Evolutionary conservation across 2,329 filamentous ascomycete genomes (phyloP), one percentile per base, ranked within the genome.

Genomic region (Fusarium humuli): DNA sequence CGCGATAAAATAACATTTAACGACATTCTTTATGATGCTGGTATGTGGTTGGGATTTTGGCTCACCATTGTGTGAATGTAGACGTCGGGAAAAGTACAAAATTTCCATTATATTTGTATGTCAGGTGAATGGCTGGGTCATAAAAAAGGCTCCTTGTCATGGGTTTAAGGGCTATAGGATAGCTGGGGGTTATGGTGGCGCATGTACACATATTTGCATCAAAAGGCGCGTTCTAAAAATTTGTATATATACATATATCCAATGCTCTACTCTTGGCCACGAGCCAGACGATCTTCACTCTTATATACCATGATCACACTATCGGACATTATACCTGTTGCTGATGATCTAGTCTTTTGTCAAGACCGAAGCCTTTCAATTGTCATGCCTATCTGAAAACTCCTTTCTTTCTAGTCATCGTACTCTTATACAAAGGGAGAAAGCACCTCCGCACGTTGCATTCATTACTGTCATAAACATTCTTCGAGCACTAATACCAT

Each of bases 281-380:
- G 57, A 54, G 63, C 67, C 63, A 50, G 62, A 75, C 63, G 72
- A 75, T 75, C 73, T 75, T 75, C 73, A 75, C 73, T 75, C 73
- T 58, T 61, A 71, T 48, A 67, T 72, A 65, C 59, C 42, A 65
- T 42, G 40, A 62, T 70, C 45, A 61, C 56, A 48, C 57, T 62
- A 55, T 52, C 47, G 52, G 42, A 41, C 32, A 13, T 41, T 44
- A 18, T 50, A 40, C 30, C 42, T 48, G 37, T 18, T 13, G 16
- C 32, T 40, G 25, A 40, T 27, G 41, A 34, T 25, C 20, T 20
- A 30, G 41, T 20, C 22, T 42, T 18, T 9, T 14, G 16, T 27
- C n/a, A 46, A 23, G 25, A 23, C 22, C 37, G 14, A 32, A 20
- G 13, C 25, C 18, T 6, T 8, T 18, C 23, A 27, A 53, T 20